A percentile compares a stretch with the other conserved stretches of the same genome.
These are phyloP conservation scores for Acer campestre DNA, from an alignment of 345 rosid genomes.

Conservation along the genomic window DNA sequence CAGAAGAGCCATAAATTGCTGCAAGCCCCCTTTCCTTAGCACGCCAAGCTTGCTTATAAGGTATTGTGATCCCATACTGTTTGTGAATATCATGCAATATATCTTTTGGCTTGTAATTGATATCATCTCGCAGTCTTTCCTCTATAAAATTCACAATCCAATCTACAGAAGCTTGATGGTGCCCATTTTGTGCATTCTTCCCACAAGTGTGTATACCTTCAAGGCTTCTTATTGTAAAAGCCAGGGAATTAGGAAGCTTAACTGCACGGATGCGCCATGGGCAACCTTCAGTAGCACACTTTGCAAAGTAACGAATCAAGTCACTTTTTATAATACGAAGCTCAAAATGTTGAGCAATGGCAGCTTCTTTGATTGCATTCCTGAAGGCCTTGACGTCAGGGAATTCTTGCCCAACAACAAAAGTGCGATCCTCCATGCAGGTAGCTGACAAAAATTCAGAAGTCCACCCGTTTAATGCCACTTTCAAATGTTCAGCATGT, in stretches of 20 bases:
- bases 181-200: slow-evolving; percentile 52
- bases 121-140: slow-evolving; percentile 45
- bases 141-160: slow-evolving; percentile 63
- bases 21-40: slow-evolving; percentile 68
- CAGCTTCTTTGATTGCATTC: slow-evolving; percentile 56
- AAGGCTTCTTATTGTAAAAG: slow-evolving; percentile 54
- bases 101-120: slow-evolving; percentile 61
- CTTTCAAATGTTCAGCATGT: not conserved
- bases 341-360: slow-evolving; percentile 63
- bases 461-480: slow-evolving; percentile 15
- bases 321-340: slow-evolving; percentile 57
- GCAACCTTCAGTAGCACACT: slow-evolving; percentile 60
- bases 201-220: slow-evolving; percentile 57
- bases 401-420: slow-evolving; percentile 57
- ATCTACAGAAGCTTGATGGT: slow-evolving; percentile 65
- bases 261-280: slow-evolving; percentile 64
- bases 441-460: slow-evolving; percentile 17
- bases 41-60: slow-evolving; percentile 68
- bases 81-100: slow-evolving; percentile 54
- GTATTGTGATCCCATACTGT: slow-evolving; percentile 52
- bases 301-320: slow-evolving; percentile 53
- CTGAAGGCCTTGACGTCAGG: slow-evolving; percentile 61
- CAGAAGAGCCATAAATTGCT: slow-evolving; percentile 63
- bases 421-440: slow-evolving; percentile 41
- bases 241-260: slow-evolving; percentile 49